A percentile compares a stretch with the other conserved stretches of the same genome.
Evolutionary conservation across 306 rosid species (phyloP).

Genomic region (Mimosa bimucronata): DNA sequence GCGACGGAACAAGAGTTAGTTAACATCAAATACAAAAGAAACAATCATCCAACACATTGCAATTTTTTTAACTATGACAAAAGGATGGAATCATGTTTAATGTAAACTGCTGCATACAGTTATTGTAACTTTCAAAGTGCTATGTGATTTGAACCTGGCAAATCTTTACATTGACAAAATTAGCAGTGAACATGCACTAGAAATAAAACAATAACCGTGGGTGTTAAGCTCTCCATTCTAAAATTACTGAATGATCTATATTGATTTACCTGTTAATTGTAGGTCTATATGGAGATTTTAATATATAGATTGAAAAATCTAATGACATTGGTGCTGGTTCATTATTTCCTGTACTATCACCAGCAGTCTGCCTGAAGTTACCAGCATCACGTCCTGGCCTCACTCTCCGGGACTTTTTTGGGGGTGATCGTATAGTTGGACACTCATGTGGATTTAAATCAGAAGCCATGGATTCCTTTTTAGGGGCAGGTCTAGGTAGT

Average conservation of each 20-base stretch:
- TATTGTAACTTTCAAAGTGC: not conserved
- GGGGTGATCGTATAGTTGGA: constrained; percentile 90
- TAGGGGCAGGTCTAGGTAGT: constrained; percentile 94
- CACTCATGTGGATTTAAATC: constrained; percentile 72
- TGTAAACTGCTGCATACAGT: not conserved
- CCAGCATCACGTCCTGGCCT: constrained; percentile 75
- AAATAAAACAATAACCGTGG: not conserved
- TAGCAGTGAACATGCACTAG: not conserved
- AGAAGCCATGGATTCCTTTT: constrained; percentile 77
- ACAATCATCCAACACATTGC: constrained; percentile 21
- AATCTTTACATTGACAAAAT: no score
- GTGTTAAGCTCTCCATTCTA: not conserved
- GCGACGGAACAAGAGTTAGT: constrained; percentile 38
- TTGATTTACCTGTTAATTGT: constrained; percentile 81
- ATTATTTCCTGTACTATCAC: constrained; percentile 70
- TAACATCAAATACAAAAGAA: constrained; percentile 12
- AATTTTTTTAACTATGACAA: constrained; percentile 22
- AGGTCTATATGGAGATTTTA: constrained; percentile 93
- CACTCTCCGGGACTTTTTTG: constrained; percentile 90
- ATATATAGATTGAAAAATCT: constrained; percentile 89
- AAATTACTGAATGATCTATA: constrained; percentile 12
- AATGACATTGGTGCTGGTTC: constrained; percentile 78
- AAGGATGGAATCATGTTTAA: not conserved
- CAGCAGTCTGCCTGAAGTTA: constrained; percentile 54
- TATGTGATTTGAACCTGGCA: not conserved